A percentile compares a stretch with the other conserved stretches of the same genome.
Evolutionary conservation across 805 yeast genomes (phyloP).

Genomic region (Starmerella gropengiesseri): DNA sequence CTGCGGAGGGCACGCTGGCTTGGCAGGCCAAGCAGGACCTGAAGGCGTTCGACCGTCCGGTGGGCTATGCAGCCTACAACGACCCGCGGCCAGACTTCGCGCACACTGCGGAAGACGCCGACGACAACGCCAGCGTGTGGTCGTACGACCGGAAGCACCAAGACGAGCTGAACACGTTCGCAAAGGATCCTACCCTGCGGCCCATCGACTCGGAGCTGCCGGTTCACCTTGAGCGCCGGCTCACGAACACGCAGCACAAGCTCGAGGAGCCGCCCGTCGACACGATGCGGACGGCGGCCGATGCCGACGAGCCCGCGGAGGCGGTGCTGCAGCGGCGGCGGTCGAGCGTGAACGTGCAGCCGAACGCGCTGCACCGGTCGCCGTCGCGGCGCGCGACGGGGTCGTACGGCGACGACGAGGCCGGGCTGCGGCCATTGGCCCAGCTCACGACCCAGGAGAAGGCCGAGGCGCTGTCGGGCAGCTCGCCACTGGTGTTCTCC

Average conservation of each 20-base stretch:
- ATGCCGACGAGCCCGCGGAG: conserved; percentile 1
- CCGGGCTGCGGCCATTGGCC: conserved; percentile 16
- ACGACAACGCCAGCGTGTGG: conserved; percentile 25
- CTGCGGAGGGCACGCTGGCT: conserved; percentile 17
- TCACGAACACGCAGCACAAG: conserved; percentile 15
- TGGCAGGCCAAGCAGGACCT: conserved; percentile 22
- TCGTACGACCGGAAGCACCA: conserved; percentile 11
- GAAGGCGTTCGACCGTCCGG: conserved; percentile 14
- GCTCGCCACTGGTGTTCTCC: conserved; percentile 8
- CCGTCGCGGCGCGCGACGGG: conserved; percentile 17
- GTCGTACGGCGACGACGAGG: conserved; percentile 14
- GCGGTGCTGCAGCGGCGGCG: conserved; percentile 10
- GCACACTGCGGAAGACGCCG: conserved; percentile 11
- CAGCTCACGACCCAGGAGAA: conserved; percentile 4
- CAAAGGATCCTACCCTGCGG: conserved; percentile 5
- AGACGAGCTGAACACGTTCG: conserved; percentile 8
- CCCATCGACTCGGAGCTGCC: conserved; percentile 11
- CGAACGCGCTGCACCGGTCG: neutral
- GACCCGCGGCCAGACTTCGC: conserved; percentile 1
- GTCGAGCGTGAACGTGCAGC: conserved; percentile 8
- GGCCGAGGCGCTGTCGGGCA: conserved; percentile 4
- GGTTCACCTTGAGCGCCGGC: conserved; percentile 15
- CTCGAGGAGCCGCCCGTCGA: conserved; percentile 9
- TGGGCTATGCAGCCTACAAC: conserved; percentile 9
- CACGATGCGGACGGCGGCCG: conserved; percentile 1